Evolutionary conservation across 1,284 basidiomycete genomes (phyloP).

Genomic region (Takashimella tepidaria): DNA sequence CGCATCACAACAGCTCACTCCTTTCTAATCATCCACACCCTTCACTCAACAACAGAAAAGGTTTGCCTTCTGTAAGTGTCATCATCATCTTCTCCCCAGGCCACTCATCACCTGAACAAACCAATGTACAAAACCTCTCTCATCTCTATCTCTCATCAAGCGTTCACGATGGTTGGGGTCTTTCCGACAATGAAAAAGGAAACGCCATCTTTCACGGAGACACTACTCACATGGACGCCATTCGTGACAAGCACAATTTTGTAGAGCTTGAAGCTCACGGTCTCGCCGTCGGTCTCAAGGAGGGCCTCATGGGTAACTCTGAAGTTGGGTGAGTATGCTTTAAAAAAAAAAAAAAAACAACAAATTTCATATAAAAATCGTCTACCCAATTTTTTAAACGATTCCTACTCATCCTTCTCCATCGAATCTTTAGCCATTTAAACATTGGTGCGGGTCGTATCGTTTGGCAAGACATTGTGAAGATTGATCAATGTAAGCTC

Average conservation of each 20-base stretch:
- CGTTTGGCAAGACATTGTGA: slow-evolving; percentile 92
- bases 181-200: slow-evolving; percentile 66
- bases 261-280: slow-evolving; percentile 75
- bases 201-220: slow-evolving; percentile 77
- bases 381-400: no score
- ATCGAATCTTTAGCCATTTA: no score
- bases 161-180: slow-evolving; percentile 91
- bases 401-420: neutral
- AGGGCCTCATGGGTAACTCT: slow-evolving; percentile 92
- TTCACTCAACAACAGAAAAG: slow-evolving; percentile 55
- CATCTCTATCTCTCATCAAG: slow-evolving; percentile 47
- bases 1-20: neutral
- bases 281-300: slow-evolving; percentile 76
- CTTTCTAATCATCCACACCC: neutral
- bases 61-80: slow-evolving; percentile 79
- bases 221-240: slow-evolving; percentile 80
- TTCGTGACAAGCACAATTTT: slow-evolving; percentile 68
- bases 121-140: neutral
- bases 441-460: slow-evolving; percentile 88
- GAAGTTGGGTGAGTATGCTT: slow-evolving; percentile 68
- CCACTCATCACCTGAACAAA: neutral
- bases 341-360: neutral
- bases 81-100: neutral
- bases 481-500: slow-evolving; percentile 64
- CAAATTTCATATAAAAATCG: neutral